Percentiles rank a stretch among this genome's conserved stretches.
Evolutionary conservation across 305 asterid genomes (phyloP).

Genomic region (Fraxinus platypoda): DNA sequence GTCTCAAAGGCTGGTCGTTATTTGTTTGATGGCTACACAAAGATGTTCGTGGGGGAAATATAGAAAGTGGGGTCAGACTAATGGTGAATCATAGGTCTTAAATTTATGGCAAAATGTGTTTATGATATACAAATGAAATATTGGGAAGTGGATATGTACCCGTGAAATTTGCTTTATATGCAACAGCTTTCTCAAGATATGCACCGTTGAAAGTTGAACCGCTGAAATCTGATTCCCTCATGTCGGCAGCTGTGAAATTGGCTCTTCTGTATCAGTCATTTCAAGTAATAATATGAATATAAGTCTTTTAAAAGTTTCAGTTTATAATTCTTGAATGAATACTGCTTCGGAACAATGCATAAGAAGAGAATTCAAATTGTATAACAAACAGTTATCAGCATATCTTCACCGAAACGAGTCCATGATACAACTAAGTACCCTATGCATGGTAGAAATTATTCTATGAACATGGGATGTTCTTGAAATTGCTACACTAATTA

Average conservation of each 20-base stretch:
- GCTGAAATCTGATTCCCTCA: constrained; percentile 95
- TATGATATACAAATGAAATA: neutral
- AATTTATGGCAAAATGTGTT: neutral
- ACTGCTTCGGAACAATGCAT: neutral
- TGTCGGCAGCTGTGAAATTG: constrained; percentile 94
- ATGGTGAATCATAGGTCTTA: neutral
- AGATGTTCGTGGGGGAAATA: neutral
- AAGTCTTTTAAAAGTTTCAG: constrained; percentile 10
- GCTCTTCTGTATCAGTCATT: constrained; percentile 79
- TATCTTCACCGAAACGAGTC: neutral
- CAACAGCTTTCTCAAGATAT: constrained; percentile 94
- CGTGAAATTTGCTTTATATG: constrained; percentile 77
- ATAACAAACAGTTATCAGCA: neutral
- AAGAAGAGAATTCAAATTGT: neutral
- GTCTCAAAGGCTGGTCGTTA: neutral
- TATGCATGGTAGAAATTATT: neutral
- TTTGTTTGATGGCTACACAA: neutral
- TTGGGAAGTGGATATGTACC: constrained; percentile 37
- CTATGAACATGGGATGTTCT: neutral
- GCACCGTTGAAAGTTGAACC: constrained; percentile 95
- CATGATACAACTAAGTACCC: neutral
- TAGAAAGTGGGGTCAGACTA: neutral
- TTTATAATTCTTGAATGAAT: constrained; percentile 11
- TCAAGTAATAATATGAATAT: constrained; percentile 34
- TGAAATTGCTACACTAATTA: neutral